Evolutionary conservation across 2,329 filamentous ascomycete species (phyloP), one percentile per base, ranked within the genome.

Genomic region (Reticulascus tulasneorum): DNA sequence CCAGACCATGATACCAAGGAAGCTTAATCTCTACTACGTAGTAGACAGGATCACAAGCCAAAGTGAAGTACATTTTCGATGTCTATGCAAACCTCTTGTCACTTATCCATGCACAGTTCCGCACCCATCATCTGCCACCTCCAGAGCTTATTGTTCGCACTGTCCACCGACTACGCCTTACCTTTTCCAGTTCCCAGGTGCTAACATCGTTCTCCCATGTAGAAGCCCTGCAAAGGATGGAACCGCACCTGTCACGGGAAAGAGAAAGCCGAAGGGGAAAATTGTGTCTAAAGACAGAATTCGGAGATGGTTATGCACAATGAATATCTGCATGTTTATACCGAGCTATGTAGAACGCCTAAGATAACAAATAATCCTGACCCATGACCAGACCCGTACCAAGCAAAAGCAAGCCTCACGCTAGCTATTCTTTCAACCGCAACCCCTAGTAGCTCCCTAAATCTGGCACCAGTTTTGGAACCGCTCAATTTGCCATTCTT

Each of bases 1-100:
- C 50, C 56, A 0, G 57, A 57, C 26, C 54, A 60, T 36, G 54
- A 60, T 40, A 48, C 59, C 4, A 33, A 42, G 7, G 53, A 60
- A 31, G 38, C 59, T 7, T 33, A 41, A 7, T 18, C 29, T 1
- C 40, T 49, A 9, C n/a, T n/a, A n/a, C n/a, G n/a, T n/a, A n/a
- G n/a, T n/a, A n/a, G n/a, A n/a, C n/a, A n/a, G n/a, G n/a, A n/a
- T 21, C 20, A 3, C 19, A 30, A 2, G 24, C 18, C 2, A 32
- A 51, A 4, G 35, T 48, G 6, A 38, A 33, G 22, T 40, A 42
- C 16, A 51, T 51, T 2, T 58, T 61, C 15, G 26, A 33, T 3
- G 47, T 55, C 15, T 60, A 54, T 45, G 54, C 51, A 20, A 50
- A 58, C 27, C 44, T 62, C 32, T 56, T 56, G 54, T 28, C 44